Conservation (phyloP, 2,329 filamentous ascomycete species). For the Didymella pomorum region DNA sequence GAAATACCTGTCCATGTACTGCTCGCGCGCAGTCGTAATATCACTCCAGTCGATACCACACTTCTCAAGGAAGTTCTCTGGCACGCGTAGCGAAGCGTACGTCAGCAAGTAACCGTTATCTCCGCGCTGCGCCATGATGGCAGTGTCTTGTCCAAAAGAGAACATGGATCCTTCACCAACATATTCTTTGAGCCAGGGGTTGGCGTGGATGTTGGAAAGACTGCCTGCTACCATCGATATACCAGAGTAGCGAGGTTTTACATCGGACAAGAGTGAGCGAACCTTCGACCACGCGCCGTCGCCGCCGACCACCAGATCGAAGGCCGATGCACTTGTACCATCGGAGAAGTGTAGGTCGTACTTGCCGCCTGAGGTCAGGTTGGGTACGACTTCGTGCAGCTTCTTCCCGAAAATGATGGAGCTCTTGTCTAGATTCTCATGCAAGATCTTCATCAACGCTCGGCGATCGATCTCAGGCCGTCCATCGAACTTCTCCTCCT, state of each 20-base stretch:
- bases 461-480: conserved; percentile 61
- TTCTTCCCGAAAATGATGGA: conserved; percentile 43
- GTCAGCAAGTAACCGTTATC: conserved; percentile 60
- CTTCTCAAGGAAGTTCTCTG: conserved; percentile 51
- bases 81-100: conserved; percentile 49
- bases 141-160: conserved; percentile 49
- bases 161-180: conserved; percentile 54
- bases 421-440: conserved; percentile 56
- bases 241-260: conserved; percentile 58
- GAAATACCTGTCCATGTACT: conserved; percentile 36
- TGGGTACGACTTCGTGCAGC: conserved; percentile 50
- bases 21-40: conserved; percentile 44
- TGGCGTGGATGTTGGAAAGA: conserved; percentile 55
- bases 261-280: conserved; percentile 36
- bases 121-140: conserved; percentile 55
- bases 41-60: conserved; percentile 57
- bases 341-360: conserved; percentile 46
- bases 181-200: conserved; percentile 53
- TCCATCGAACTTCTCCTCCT: conserved; percentile 38
- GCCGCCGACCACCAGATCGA: conserved; percentile 58
- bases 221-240: conserved; percentile 56
- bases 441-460: conserved; percentile 44
- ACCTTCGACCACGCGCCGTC: conserved; percentile 59
- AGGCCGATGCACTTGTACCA: conserved; percentile 42
- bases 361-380: conserved; percentile 9